phyloP scores from a whole-genome alignment of 2,329 filamentous ascomycete species.

The Bipolaris zeicola region DNA sequence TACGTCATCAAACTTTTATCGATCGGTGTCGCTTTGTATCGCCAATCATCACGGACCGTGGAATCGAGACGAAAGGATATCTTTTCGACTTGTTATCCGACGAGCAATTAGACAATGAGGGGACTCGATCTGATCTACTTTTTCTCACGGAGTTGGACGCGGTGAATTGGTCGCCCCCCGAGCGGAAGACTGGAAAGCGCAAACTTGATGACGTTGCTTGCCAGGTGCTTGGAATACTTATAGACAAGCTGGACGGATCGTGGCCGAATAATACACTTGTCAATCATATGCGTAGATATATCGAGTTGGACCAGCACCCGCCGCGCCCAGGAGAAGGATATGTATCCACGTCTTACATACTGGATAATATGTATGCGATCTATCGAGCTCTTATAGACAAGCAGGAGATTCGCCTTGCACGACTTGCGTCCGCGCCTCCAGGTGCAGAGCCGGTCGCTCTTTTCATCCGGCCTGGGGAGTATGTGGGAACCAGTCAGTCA shows the following conservation, averaged over 20 bases:
- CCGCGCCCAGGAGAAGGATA: background rate
- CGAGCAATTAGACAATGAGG: background rate
- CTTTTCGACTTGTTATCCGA: conserved; percentile 11
- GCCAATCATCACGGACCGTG: conserved; percentile 8
- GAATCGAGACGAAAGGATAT: conserved; percentile 17
- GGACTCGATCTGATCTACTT: background rate
- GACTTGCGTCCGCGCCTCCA: conserved; percentile 5
- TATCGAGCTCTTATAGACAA: conserved; percentile 11
- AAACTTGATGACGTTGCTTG: background rate
- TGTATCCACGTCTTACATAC: conserved; percentile 8
- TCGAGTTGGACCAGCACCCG: conserved; percentile 3
- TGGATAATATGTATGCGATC: conserved; percentile 16
- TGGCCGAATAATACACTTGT: background rate
- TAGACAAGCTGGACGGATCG: background rate
- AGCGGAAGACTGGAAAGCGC: background rate
- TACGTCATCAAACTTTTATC: conserved; percentile 18
- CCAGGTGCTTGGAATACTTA: background rate
- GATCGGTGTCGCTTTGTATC: conserved; percentile 22
- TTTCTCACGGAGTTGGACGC: background rate
- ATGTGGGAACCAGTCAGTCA: background rate
- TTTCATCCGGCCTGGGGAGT: conserved; percentile 11
- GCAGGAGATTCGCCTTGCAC: conserved; percentile 13
- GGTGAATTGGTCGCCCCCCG: background rate
- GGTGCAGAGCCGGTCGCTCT: conserved; percentile 11
- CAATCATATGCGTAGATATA: background rate